phyloP scores from a whole-genome alignment of 371 early-diverging fungal species.

The Lichtheimia corymbifera region DNA sequence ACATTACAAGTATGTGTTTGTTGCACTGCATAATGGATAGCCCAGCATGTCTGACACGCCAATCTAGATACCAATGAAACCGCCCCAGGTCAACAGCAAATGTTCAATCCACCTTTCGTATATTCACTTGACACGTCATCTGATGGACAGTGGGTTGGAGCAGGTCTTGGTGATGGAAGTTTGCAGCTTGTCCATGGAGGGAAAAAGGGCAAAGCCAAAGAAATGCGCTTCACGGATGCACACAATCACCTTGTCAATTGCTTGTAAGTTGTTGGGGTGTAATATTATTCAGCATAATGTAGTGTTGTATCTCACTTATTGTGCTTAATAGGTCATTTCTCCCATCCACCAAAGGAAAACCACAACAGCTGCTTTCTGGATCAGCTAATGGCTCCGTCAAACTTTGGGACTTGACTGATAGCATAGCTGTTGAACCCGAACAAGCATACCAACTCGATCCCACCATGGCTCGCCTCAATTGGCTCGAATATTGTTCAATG shows the following conservation, averaged over 20 bases:
- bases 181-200: slow-evolving; percentile 19
- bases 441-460: slow-evolving; percentile 14
- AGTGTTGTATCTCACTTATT: neutral
- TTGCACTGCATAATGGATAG: neutral
- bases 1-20: slow-evolving; percentile 21
- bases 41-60: neutral
- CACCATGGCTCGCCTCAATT: slow-evolving; percentile 15
- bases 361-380: slow-evolving; percentile 18
- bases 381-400: slow-evolving; percentile 24
- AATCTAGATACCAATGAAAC: slow-evolving; percentile 28
- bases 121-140: slow-evolving; percentile 29
- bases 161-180: slow-evolving; percentile 45
- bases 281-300: neutral
- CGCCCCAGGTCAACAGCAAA: slow-evolving; percentile 25
- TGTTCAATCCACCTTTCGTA: slow-evolving; percentile 56
- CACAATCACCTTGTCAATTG: slow-evolving; percentile 42
- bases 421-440: neutral
- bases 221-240: slow-evolving; percentile 27
- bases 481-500: slow-evolving; percentile 15
- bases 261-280: slow-evolving; percentile 24
- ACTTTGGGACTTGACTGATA: slow-evolving; percentile 14
- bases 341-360: slow-evolving; percentile 8
- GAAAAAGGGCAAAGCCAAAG: slow-evolving; percentile 8
- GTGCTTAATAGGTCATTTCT: slow-evolving; percentile 14
- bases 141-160: slow-evolving; percentile 41